Evolutionary conservation across 208 protist genomes (phyloP), one percentile per base, ranked within the genome.

Genomic region (Trypanosoma scelopori): DNA sequence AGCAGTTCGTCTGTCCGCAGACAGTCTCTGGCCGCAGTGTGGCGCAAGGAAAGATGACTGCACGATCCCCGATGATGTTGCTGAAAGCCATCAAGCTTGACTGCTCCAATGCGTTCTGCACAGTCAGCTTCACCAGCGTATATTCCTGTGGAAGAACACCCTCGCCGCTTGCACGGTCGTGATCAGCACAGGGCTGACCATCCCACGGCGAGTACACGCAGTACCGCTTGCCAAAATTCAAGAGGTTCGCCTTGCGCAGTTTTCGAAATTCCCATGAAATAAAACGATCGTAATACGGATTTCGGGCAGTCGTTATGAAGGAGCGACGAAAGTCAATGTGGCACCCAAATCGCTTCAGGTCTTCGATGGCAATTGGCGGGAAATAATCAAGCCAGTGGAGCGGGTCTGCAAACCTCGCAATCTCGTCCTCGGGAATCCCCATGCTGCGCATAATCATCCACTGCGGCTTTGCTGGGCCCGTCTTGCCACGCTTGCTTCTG

Each of bases 21-120:
- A 99, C 99, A 30, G 99, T 99, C 85, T 99, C 99, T 27, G 99
- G 97, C 30, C 99, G 87, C 3, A 99, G 90, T n/a, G 99, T 99
- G 11, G 98, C 99, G 28, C 97, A 93, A 7, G 97, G 92, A 7
- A 99, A 76, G 71, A 96, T 97, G n/a, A 99, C 90, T 23, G 53
- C 39, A 49, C 85, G 79, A 58, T 82, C 69, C 39, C 75, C 78
- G 55, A 91, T 86, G 68, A 90, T 48, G 27, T 86, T 75, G 60
- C 69, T 82, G 65, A 92, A 86, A 9, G 67, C 59, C 23, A 58
- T 49, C 27, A 98, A 85, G 28, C 57, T 79, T 5, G 59, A 56
- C 28, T 95, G 87, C 47, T 84, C 67, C 15, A 89, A 53, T 43
- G 95, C 85, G 22, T 98, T 74, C 45, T 97, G 58, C 35, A 99